These are phyloP conservation scores for Pichia sp. DNA, from an alignment of 1,139 yeast genomes.

Conservation along the genomic window DNA sequence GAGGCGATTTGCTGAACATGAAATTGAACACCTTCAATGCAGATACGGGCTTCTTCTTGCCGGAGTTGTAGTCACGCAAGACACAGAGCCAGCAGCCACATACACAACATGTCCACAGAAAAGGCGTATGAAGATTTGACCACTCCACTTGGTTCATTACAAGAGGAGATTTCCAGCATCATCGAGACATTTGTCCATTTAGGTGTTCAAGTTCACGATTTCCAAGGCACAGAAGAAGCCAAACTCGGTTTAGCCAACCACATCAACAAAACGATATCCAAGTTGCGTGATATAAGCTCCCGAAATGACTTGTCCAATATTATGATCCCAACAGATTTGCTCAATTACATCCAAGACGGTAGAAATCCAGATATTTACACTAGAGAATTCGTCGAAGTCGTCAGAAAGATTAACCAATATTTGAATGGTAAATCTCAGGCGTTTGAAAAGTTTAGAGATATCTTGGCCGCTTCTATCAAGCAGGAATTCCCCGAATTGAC, in stretches of 20 bases:
- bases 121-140: constrained; percentile 22
- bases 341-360: constrained; percentile 90
- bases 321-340: constrained; percentile 73
- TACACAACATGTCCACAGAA: constrained; percentile 37
- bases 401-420: constrained; percentile 83
- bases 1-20: too few relatives aligned
- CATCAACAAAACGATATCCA: constrained; percentile 28
- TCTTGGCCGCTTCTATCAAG: constrained; percentile 64
- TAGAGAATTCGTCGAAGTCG: constrained; percentile 91
- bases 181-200: constrained; percentile 87
- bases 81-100: too few relatives aligned
- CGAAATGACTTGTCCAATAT: constrained; percentile 33
- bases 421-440: constrained; percentile 80
- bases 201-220: constrained; percentile 91
- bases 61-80: too few relatives aligned
- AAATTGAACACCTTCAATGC: too few relatives aligned
- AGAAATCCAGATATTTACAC: constrained; percentile 97
- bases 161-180: constrained; percentile 62
- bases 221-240: constrained; percentile 76
- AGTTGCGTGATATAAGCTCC: constrained; percentile 20
- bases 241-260: constrained; percentile 49
- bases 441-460: constrained; percentile 55
- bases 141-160: constrained; percentile 48
- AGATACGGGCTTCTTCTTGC: too few relatives aligned
- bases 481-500: constrained; percentile 77